A percentile compares a stretch with the other conserved stretches of the same genome.
Conservation (phyloP, 306 rosid genomes). For the apple (Malus domestica) region DNA sequence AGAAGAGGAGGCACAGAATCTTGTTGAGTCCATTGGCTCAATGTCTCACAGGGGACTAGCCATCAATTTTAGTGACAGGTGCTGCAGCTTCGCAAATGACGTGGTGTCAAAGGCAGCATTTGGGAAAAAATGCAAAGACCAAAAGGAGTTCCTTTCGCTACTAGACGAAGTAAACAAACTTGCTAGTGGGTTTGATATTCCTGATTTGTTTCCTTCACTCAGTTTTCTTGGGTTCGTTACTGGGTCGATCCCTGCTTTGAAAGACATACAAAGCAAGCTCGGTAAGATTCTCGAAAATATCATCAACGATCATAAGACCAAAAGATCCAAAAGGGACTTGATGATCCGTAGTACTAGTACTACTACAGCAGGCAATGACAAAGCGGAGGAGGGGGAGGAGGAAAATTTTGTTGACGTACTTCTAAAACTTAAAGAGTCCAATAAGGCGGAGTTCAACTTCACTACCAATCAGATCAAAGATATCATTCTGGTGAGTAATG, state of each 20-base stretch:
- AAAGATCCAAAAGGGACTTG: background rate
- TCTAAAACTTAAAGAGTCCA: background rate
- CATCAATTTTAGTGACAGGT: background rate
- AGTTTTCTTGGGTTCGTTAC: background rate
- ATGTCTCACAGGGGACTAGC: background rate
- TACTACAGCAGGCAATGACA: background rate
- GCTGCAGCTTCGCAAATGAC: background rate
- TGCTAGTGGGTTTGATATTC: background rate
- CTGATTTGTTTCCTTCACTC: constrained; percentile 1
- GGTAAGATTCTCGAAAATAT: background rate
- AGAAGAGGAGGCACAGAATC: constrained; percentile 7
- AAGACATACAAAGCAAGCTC: background rate
- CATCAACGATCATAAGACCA: background rate
- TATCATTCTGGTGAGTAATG: background rate
- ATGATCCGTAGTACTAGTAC: background rate
- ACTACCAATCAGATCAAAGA: constrained; percentile 32
- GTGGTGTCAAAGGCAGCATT: constrained; percentile 3
- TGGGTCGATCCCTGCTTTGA: background rate
- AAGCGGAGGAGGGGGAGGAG: background rate
- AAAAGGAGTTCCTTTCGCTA: constrained; percentile 3
- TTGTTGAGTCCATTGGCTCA: background rate
- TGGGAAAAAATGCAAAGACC: constrained; percentile 14
- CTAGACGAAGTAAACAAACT: background rate
- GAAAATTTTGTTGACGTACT: constrained; percentile 4
- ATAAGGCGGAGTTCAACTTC: constrained; percentile 18